Base-by-base conservation (phyloP, 139 green algal species). In the Nannochloris sp. region DNA sequence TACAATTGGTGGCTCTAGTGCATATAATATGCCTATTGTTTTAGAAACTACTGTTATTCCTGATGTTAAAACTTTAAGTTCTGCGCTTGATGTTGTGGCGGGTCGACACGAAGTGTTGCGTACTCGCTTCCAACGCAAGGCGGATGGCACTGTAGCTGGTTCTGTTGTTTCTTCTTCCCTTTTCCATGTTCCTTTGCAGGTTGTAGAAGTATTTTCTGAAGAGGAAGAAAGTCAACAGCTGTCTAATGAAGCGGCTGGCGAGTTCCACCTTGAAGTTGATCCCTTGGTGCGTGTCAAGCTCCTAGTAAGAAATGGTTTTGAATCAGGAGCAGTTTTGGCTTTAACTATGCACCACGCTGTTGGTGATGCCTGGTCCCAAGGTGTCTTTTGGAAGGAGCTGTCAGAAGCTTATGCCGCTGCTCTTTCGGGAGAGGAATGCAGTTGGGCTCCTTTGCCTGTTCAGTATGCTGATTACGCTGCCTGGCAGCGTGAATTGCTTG, bases 381-480 rank as follows among this genome's bases (percentile, higher is more conserved):
- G 42, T 23, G 1, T 68, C n/a, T 23, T 68, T 3, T 4, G 7
- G 2, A 24, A 35, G 25, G 61, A 68, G 5, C 42, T 68, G 42
- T 23, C 10, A 7, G 42, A n/a, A 3, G 61, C 61, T 2, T 59
- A 60, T 19, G 19, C 19, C 19, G 42, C 36, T 10, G 25, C 42
- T 14, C 15, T 19, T 19, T 27, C 19, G 42, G 42, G 42, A 51
- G 42, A 51, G 42, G 42, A 19, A 19, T 2, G 3, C 24, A 5
- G 35, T 2, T 23, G 48, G 2, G 10, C 23, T 3, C 35, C 10
- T 24, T 10, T 4, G 6, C 58, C 58, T 6, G 42, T 65, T 12
- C 58, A 65, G 58, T 65, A 65, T 44, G 34, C 10, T 29, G 58
- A 65, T 14, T 65, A 30, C 37, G 58, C 29, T 25, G 58, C 24